A percentile compares a stretch with the other conserved stretches of the same genome.
These are phyloP conservation scores for Arthrobotrys iridis DNA, from an alignment of 2,329 filamentous ascomycete species.

Conservation along the genomic window DNA sequence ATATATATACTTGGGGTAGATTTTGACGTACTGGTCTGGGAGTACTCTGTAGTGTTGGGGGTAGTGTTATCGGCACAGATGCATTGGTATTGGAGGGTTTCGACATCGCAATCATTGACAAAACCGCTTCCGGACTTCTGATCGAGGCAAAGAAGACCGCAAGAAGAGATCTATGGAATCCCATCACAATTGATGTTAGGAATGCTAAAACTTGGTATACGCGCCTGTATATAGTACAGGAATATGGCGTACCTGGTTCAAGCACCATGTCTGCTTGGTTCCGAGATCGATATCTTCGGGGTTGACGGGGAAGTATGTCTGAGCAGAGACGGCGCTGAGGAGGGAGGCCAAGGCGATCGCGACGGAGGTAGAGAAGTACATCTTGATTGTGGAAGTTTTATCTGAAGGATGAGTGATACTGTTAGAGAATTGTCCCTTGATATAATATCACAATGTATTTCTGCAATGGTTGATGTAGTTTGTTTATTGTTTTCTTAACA, in stretches of 20 bases:
- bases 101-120: constrained; percentile 40
- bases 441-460: background rate
- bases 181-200: constrained; percentile 15
- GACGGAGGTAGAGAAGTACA: constrained; percentile 41
- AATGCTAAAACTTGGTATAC: background rate
- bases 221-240: background rate
- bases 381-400: constrained; percentile 10
- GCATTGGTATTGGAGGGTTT: constrained; percentile 40
- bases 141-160: constrained; percentile 47
- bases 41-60: constrained; percentile 50
- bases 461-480: background rate
- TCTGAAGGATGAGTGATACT: background rate
- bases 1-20: background rate
- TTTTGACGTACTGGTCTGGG: constrained; percentile 46
- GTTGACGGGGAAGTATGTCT: constrained; percentile 46
- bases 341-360: constrained; percentile 38
- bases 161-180: constrained; percentile 31
- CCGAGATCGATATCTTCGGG: constrained; percentile 38
- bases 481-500: background rate
- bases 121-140: constrained; percentile 35
- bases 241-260: constrained; percentile 22
- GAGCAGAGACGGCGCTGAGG: constrained; percentile 34
- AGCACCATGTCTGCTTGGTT: constrained; percentile 51
- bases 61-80: constrained; percentile 47
- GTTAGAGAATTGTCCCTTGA: background rate